These are phyloP conservation scores for Yamadazyma paraphyllophila DNA, from an alignment of 805 yeast species.

Conservation along the genomic window DNA sequence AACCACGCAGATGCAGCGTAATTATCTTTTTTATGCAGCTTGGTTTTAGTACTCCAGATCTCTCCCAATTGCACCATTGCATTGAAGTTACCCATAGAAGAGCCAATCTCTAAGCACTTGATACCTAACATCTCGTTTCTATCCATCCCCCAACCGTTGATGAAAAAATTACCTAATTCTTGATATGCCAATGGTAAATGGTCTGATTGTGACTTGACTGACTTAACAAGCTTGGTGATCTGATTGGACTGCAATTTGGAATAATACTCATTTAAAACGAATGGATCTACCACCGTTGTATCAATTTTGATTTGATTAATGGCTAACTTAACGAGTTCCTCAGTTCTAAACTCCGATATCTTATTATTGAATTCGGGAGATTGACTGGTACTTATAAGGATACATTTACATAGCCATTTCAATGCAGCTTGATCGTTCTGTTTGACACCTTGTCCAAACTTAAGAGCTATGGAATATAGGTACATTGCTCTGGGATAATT, in stretches of 20 bases:
- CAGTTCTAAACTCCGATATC: slow-evolving; percentile 26
- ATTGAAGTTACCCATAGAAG: slow-evolving; percentile 62
- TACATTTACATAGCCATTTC: slow-evolving; percentile 56
- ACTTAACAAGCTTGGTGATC: slow-evolving; percentile 25
- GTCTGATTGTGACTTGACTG: slow-evolving; percentile 40
- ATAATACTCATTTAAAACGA: slow-evolving; percentile 22
- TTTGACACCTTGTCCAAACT: slow-evolving; percentile 67
- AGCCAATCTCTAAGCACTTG: slow-evolving; percentile 60
- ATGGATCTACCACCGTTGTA: slow-evolving; percentile 24
- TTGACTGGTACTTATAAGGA: slow-evolving; percentile 17
- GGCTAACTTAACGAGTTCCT: slow-evolving; percentile 27
- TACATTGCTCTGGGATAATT: slow-evolving; percentile 59
- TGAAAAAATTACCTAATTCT: slow-evolving; percentile 58
- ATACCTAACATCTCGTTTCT: slow-evolving; percentile 59
- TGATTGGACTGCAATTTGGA: slow-evolving; percentile 22
- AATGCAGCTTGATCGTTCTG: slow-evolving; percentile 54
- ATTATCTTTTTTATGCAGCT: slow-evolving; percentile 54
- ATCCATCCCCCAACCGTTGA: slow-evolving; percentile 55
- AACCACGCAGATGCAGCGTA: slow-evolving; percentile 68
- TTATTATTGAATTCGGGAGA: slow-evolving; percentile 20
- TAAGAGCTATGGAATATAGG: slow-evolving; percentile 63
- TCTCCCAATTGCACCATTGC: slow-evolving; percentile 70
- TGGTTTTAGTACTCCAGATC: slow-evolving; percentile 61
- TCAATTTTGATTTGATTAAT: slow-evolving; percentile 23
- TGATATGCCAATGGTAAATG: slow-evolving; percentile 51